Evolutionary conservation across 2,329 filamentous ascomycete species (phyloP).

Genomic region (Beauveria bassiana): DNA sequence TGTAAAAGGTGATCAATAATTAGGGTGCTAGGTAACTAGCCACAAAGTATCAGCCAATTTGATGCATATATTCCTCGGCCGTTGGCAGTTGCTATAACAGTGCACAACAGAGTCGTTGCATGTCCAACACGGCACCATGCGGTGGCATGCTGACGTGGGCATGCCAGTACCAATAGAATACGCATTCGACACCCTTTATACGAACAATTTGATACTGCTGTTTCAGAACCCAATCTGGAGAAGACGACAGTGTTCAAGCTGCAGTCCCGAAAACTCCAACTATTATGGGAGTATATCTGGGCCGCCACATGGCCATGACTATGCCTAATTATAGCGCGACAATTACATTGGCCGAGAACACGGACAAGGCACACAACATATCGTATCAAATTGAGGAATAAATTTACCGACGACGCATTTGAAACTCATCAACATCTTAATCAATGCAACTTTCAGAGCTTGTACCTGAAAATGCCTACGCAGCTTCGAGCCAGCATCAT

Average conservation of each 20-base stretch:
- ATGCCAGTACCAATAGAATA: background rate
- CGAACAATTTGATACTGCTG: background rate
- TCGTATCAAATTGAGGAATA: background rate
- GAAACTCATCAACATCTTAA: background rate
- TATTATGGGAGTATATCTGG: too few species aligned
- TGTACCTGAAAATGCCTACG: background rate
- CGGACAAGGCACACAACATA: too few species aligned
- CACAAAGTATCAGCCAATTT: background rate
- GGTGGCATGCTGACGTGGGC: background rate
- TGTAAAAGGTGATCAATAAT: background rate
- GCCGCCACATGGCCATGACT: background rate
- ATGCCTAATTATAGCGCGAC: background rate
- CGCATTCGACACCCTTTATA: background rate
- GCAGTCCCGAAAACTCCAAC: too few species aligned
- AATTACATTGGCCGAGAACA: too few species aligned
- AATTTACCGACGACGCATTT: background rate
- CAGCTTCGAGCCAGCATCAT: background rate
- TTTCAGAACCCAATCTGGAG: background rate
- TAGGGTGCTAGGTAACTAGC: background rate
- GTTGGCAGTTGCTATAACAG: background rate
- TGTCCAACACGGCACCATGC: background rate
- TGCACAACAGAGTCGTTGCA: background rate
- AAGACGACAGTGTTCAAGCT: background rate
- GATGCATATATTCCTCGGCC: background rate
- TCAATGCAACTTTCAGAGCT: background rate